phyloP scores from a whole-genome alignment of 2,329 filamentous ascomycete species.

The Cercospora janseana region DNA sequence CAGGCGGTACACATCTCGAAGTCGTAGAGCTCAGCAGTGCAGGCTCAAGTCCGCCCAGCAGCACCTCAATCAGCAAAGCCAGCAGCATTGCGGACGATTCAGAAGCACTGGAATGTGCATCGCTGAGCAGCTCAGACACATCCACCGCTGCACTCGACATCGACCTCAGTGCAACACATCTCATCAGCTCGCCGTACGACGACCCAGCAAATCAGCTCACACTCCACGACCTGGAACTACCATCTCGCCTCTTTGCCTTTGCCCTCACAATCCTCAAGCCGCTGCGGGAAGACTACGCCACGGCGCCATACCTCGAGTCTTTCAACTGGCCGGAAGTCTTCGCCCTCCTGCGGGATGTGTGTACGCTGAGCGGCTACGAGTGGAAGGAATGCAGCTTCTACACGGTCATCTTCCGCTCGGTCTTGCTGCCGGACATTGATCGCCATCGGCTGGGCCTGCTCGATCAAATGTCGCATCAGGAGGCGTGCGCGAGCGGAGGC shows the following conservation, averaged over 20 bases:
- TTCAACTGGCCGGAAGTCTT: constrained; percentile 76
- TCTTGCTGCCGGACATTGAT: constrained; percentile 65
- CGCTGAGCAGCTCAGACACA: neutral
- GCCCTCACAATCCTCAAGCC: constrained; percentile 66
- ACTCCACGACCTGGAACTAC: constrained; percentile 62
- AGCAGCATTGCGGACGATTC: neutral
- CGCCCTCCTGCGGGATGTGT: constrained; percentile 53
- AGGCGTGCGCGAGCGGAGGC: constrained; percentile 75
- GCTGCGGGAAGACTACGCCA: constrained; percentile 70
- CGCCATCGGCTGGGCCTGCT: constrained; percentile 67
- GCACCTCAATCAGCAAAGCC: neutral
- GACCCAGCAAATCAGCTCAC: constrained; percentile 69
- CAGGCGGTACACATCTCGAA: neutral
- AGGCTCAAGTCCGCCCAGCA: constrained; percentile 2
- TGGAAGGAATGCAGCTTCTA: constrained; percentile 58
- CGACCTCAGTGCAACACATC: constrained; percentile 23
- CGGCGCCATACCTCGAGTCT: constrained; percentile 65
- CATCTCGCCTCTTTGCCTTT: constrained; percentile 68
- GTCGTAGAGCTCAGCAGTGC: neutral
- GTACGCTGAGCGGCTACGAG: constrained; percentile 14
- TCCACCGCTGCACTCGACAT: neutral
- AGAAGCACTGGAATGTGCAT: neutral
- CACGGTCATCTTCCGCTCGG: constrained; percentile 79
- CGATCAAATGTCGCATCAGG: constrained; percentile 75
- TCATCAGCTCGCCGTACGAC: constrained; percentile 66